Percentiles rank a stretch among this genome's conserved stretches.
Conservation (phyloP, 202 grass and related monocot species). For the Carex arenaria region DNA sequence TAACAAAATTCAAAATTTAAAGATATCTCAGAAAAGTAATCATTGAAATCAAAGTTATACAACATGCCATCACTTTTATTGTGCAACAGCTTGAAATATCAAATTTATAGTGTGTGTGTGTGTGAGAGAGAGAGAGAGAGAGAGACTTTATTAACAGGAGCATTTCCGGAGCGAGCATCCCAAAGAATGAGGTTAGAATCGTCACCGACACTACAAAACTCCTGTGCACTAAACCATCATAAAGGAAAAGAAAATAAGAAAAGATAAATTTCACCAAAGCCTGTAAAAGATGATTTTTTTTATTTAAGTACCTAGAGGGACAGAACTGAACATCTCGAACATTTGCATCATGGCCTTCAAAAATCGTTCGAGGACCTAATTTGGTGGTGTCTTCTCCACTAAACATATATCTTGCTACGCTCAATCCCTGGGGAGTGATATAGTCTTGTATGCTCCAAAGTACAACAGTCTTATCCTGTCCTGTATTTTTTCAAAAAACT, state of each 20-base stretch:
- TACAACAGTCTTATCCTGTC: constrained; percentile 58
- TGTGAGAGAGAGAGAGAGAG: too few species aligned
- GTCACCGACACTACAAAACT: constrained; percentile 98
- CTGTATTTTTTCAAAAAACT: constrained; percentile 32
- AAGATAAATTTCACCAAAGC: constrained; percentile 6
- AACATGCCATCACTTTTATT: too few species aligned
- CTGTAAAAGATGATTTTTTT: background rate
- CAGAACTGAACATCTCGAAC: constrained; percentile 99
- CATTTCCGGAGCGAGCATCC: constrained; percentile 52
- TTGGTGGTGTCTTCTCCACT: constrained; percentile 21
- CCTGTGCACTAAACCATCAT: constrained; percentile 58
- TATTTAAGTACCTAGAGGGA: constrained; percentile 60
- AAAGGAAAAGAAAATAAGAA: constrained; percentile 4
- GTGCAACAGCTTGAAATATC: too few species aligned
- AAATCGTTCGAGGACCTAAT: constrained; percentile 75
- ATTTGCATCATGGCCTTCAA: constrained; percentile 72
- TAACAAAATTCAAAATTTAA: too few species aligned
- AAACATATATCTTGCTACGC: too few species aligned
- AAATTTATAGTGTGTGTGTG: too few species aligned
- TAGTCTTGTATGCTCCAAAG: background rate
- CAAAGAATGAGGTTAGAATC: constrained; percentile 98
- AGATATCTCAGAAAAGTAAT: too few species aligned
- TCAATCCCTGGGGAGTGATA: too few species aligned
- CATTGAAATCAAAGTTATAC: too few species aligned
- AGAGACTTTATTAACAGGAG: too few species aligned